Evolutionary conservation across 768 basidiomycete species (phyloP), one percentile per base, ranked within the genome.

Genomic region (Kwoniella bestiolae): DNA sequence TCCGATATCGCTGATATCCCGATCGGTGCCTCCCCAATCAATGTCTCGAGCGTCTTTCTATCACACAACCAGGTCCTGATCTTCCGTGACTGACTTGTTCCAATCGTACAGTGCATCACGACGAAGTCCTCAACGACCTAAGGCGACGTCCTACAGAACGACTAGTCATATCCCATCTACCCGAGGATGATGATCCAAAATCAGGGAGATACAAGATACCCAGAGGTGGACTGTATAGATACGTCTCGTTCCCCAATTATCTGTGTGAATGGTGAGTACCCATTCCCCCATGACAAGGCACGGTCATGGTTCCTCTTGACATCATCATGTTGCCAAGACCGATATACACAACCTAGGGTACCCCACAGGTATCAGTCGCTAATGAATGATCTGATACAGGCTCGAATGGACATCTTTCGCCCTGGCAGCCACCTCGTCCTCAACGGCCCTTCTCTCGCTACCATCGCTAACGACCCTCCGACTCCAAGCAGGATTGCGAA

Each of bases 231-330:
- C 82, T 95, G 18, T 96, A 90, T 84, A 73, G 79, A 46, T 88
- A 86, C 75, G 83, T 97, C 72, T 92, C 92, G 5, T 95, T 89
- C 82, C 95, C 95, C 9, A 93, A 96, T 80, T 98, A 97, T 82
- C 82, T 92, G 21, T 92, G 89, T 81, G 95, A 97, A 78, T 98
- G 95, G 79, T 80, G 35, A 56, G 79, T 72, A 28, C 7, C 14
- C 25, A n/a, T 32, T 46, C 23, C 12, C n/a, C n/a, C n/a, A n/a
- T n/a, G n/a, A n/a, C n/a, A n/a, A n/a, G n/a, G n/a, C n/a, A n/a
- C n/a, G n/a, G n/a, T n/a, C n/a, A n/a, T n/a, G n/a, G n/a, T n/a
- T n/a, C n/a, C n/a, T n/a, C n/a, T n/a, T n/a, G n/a, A n/a, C n/a
- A n/a, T n/a, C n/a, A n/a, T n/a, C n/a, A n/a, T n/a, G n/a, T n/a